These are phyloP conservation scores for Carex myosuroides DNA, from an alignment of 176 grass and related monocot genomes.

Conservation along the genomic window DNA sequence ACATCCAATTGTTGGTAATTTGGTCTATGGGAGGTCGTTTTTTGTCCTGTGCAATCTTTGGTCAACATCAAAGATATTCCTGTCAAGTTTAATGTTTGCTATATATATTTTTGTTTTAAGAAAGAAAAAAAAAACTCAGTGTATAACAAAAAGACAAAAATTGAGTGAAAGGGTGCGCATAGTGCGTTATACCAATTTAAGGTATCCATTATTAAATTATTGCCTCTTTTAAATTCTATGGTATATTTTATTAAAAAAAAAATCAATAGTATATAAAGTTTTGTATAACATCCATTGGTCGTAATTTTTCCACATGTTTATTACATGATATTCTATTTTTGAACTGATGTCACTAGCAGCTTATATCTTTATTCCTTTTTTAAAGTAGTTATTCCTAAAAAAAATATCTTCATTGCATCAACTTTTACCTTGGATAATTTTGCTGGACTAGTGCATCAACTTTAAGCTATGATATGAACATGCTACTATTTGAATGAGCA, in stretches of 20 bases:
- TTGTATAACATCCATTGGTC: no score
- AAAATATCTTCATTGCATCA: neutral
- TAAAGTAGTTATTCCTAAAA: neutral
- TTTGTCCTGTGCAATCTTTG: neutral
- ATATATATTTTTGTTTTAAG: neutral
- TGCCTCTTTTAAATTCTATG: neutral
- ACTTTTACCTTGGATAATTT: neutral
- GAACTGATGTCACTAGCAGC: neutral
- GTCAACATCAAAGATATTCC: neutral
- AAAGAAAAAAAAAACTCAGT: neutral
- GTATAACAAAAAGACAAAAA: neutral
- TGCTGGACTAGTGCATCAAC: neutral
- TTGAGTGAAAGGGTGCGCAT: neutral
- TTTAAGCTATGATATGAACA: neutral
- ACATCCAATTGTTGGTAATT: neutral
- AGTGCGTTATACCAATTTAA: neutral
- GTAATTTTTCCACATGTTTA: neutral
- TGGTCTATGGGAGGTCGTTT: neutral
- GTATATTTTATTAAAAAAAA: neutral
- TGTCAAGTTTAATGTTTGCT: neutral
- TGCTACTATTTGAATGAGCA: neutral
- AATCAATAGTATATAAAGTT: no score
- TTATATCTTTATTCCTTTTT: neutral
- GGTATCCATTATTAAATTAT: neutral
- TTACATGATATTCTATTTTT: neutral